Evolutionary conservation across 148 eudicot species (phyloP).

Genomic region (Rhododendron henanense): DNA sequence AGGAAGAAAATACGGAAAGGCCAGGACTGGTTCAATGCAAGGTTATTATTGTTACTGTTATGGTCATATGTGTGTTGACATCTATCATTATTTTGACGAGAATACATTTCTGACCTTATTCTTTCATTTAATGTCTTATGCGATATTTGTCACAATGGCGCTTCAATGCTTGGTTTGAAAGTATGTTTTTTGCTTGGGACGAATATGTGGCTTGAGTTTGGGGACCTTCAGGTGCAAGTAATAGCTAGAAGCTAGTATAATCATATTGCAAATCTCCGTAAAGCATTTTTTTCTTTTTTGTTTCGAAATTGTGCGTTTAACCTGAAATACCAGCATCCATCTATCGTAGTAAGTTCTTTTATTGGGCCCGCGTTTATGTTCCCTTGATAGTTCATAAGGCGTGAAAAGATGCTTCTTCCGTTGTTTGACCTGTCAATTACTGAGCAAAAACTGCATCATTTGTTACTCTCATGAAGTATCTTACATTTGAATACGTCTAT

Average conservation of each 20-base stretch:
- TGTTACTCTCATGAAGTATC: not conserved
- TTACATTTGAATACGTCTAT: not conserved
- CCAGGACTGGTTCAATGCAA: slow-evolving; percentile 51
- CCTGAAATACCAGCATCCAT: not conserved
- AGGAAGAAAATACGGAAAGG: slow-evolving; percentile 40
- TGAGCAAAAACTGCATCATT: not conserved
- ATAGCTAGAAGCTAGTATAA: not conserved
- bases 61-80: not conserved
- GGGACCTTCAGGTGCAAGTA: not conserved
- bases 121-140: not conserved
- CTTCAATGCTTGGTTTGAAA: not conserved
- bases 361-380: not conserved
- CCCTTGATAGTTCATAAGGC: not conserved
- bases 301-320: not conserved
- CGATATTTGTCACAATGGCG: not conserved
- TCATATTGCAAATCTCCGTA: not conserved
- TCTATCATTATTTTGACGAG: not conserved
- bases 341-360: not conserved
- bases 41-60: slow-evolving; percentile 17
- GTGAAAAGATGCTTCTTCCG: no score
- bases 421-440: not conserved
- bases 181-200: no score
- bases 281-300: no score
- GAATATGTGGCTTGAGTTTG: not conserved
- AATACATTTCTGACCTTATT: not conserved